phyloP scores from a whole-genome alignment of 768 basidiomycete genomes.

The Leccinellum rugosiceps region DNA sequence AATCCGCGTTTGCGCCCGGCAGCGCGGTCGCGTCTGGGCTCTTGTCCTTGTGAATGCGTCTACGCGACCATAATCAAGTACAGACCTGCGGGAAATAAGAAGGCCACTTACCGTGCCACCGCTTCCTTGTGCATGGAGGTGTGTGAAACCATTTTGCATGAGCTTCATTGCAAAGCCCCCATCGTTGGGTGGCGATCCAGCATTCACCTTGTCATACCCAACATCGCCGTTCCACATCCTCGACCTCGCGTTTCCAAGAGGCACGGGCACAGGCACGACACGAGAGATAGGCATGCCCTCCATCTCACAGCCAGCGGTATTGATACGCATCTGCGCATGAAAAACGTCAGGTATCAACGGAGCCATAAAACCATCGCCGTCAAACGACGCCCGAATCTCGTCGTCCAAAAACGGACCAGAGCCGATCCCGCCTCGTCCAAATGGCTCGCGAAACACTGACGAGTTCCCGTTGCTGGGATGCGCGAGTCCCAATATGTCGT shows the following conservation, averaged over 20 bases:
- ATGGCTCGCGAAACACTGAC: constrained; percentile 3
- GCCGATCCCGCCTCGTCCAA: background rate
- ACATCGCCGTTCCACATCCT: background rate
- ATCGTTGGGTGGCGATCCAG: background rate
- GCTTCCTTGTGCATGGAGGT: background rate
- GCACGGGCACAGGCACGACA: constrained; percentile 6
- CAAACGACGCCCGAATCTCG: constrained; percentile 21
- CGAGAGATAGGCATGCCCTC: constrained; percentile 4
- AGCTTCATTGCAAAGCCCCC: background rate
- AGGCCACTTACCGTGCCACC: constrained; percentile 8
- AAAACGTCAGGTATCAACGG: background rate
- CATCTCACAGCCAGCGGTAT: background rate
- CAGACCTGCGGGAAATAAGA: background rate
- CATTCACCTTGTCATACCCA: background rate
- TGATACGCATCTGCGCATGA: background rate
- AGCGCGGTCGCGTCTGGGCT: background rate
- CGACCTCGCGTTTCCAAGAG: background rate
- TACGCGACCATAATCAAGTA: background rate
- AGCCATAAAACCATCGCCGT: background rate
- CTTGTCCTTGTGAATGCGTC: constrained; percentile 6
- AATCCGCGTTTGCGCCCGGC: constrained; percentile 11
- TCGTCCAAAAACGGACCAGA: constrained; percentile 17
- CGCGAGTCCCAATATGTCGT: background rate
- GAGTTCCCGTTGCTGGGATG: background rate
- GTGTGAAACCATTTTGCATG: background rate